phyloP scores from a whole-genome alignment of 164 flowering plant genomes.

The Amborella trichopoda region DNA sequence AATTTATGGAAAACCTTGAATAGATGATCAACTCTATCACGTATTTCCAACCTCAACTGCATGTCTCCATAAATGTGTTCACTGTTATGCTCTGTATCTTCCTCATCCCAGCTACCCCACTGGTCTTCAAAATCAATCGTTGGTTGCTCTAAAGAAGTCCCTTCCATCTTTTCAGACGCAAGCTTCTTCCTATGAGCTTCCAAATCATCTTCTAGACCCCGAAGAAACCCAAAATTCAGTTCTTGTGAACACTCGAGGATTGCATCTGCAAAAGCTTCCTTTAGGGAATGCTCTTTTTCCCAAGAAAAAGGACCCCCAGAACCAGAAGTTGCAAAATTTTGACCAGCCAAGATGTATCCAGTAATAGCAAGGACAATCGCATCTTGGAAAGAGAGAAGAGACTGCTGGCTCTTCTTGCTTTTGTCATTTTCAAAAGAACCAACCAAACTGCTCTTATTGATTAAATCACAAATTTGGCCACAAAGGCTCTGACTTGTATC shows the following conservation, averaged over 20 bases:
- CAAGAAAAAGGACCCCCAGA: slow-evolving; percentile 89
- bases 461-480: slow-evolving; percentile 79
- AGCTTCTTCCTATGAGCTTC: slow-evolving; percentile 35
- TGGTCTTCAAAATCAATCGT: slow-evolving; percentile 61
- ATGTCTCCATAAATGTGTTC: slow-evolving; percentile 47
- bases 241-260: slow-evolving; percentile 58
- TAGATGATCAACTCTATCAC: slow-evolving; percentile 78
- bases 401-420: too few relatives aligned
- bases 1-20: slow-evolving; percentile 77
- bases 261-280: slow-evolving; percentile 83
- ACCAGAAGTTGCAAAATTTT: slow-evolving; percentile 83
- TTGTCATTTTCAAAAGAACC: too few relatives aligned
- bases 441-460: slow-evolving; percentile 50
- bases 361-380: slow-evolving; percentile 55
- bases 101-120: slow-evolving; percentile 96
- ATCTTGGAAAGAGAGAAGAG: slow-evolving; percentile 60
- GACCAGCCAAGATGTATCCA: slow-evolving; percentile 93
- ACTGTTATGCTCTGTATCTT: slow-evolving; percentile 29
- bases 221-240: slow-evolving; percentile 62
- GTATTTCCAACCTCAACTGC: slow-evolving; percentile 86
- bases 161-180: slow-evolving; percentile 28
- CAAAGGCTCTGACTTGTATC: slow-evolving; percentile 92
- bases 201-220: slow-evolving; percentile 63
- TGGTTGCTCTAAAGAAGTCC: slow-evolving; percentile 20
- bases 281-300: slow-evolving; percentile 88